Conservation (phyloP, 2,329 filamentous ascomycete species). For the Gaeumannomyces tritici region DNA sequence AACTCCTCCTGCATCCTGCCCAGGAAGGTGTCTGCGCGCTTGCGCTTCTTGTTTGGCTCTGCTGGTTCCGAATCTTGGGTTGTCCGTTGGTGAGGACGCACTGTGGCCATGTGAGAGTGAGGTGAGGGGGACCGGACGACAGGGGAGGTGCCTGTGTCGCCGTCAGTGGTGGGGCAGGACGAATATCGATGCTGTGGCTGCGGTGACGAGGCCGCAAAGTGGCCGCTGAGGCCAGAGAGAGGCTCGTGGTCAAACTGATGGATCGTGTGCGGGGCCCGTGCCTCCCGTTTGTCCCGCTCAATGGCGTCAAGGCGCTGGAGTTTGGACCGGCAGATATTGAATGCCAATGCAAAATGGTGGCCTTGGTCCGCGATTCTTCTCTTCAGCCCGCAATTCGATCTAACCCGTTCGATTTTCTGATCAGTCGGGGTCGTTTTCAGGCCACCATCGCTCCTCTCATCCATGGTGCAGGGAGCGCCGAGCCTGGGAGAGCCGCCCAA, state of each 20-base stretch:
- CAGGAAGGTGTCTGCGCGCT: not conserved
- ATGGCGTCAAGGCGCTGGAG: conserved; percentile 1
- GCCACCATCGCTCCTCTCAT: no score
- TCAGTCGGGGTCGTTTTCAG: not conserved
- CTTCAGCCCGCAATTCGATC: not conserved
- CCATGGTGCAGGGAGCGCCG: no score
- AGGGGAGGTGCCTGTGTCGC: not conserved
- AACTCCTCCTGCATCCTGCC: not conserved
- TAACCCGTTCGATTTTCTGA: not conserved
- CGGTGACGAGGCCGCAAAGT: not conserved
- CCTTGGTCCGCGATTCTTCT: not conserved
- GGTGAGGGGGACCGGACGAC: not conserved
- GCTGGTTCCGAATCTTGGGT: not conserved
- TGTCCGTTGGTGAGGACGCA: not conserved
- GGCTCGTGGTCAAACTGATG: not conserved
- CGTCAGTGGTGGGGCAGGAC: not conserved
- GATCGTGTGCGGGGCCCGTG: not conserved
- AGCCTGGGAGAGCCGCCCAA: not conserved
- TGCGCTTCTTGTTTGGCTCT: not conserved
- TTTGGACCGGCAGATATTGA: conserved; percentile 1
- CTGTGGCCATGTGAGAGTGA: not conserved
- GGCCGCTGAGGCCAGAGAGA: not conserved
- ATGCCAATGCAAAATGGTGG: not conserved
- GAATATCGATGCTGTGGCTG: not conserved
- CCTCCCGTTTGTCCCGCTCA: not conserved